Conservation (phyloP, 345 rosid genomes). For the Sisymbrium irio region DNA sequence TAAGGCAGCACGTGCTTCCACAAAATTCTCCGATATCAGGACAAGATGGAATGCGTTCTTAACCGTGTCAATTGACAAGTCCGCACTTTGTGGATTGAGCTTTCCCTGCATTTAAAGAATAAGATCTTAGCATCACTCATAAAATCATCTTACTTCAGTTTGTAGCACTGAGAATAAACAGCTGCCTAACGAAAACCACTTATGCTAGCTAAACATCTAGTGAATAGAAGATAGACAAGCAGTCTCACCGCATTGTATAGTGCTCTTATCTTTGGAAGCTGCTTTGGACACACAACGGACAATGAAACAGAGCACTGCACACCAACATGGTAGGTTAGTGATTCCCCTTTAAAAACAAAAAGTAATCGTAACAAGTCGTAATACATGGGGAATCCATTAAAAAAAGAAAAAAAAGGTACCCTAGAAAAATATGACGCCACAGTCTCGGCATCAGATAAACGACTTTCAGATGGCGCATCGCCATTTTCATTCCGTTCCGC, state of each 20-base stretch:
- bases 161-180: conserved; percentile 6
- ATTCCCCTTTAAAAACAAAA: background rate
- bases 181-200: conserved; percentile 12
- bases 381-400: conserved; percentile 7
- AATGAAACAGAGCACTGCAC: conserved; percentile 79
- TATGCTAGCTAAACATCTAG: background rate
- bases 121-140: background rate
- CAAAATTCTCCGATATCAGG: conserved; percentile 80
- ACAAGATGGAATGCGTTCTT: conserved; percentile 80
- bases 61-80: conserved; percentile 61
- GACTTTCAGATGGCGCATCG: conserved; percentile 60
- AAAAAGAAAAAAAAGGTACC: conserved; percentile 39
- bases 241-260: conserved; percentile 81
- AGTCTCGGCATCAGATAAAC: conserved; percentile 85
- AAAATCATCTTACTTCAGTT: conserved; percentile 18
- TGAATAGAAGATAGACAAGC: background rate
- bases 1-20: conserved; percentile 90
- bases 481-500: conserved; percentile 58
- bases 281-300: conserved; percentile 87
- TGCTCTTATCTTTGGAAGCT: conserved; percentile 76
- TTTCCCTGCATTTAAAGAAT: conserved; percentile 59
- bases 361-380: background rate
- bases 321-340: conserved; percentile 33
- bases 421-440: conserved; percentile 71
- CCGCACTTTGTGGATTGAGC: conserved; percentile 57